These are phyloP conservation scores for Fistulifera pelliculosa DNA, from an alignment of 108 stramenopile genomes.

Conservation along the genomic window DNA sequence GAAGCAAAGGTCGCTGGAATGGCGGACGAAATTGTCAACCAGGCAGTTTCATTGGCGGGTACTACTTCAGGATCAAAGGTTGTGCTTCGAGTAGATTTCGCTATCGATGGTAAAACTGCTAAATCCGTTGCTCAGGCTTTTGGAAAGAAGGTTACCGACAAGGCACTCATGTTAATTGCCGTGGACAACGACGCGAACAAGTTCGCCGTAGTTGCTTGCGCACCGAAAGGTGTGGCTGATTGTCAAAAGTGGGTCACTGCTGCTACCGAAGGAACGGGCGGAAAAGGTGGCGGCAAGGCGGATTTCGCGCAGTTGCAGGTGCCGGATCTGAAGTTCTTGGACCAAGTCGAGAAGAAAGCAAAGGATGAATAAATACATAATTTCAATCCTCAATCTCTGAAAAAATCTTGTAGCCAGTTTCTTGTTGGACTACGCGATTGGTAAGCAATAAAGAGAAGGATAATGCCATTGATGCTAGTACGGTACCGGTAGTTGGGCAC, in stretches of 20 bases:
- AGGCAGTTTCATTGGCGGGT: constrained; percentile 52
- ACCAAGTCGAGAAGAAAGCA: too few species aligned
- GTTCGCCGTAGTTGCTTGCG: constrained; percentile 69
- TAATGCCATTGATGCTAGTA: too few species aligned
- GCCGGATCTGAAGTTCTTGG: too few species aligned
- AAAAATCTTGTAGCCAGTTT: too few species aligned
- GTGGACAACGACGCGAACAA: constrained; percentile 60
- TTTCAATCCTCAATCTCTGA: too few species aligned
- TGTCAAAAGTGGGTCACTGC: constrained; percentile 78
- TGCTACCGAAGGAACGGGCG: constrained; percentile 67
- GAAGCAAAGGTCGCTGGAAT: constrained; percentile 72
- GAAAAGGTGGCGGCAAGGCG: constrained; percentile 86
- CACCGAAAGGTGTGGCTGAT: constrained; percentile 70
- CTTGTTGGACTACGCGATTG: too few species aligned
- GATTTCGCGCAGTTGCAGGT: constrained; percentile 52
- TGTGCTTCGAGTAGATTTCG: constrained; percentile 85
- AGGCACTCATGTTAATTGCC: constrained; percentile 72
- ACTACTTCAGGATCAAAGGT: constrained; percentile 65
- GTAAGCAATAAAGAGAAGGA: too few species aligned
- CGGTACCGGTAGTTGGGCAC: too few species aligned
- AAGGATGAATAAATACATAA: too few species aligned
- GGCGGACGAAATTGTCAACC: constrained; percentile 53
- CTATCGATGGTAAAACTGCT: constrained; percentile 84
- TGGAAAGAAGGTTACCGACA: constrained; percentile 76
- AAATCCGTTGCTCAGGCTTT: constrained; percentile 74